Percentiles rank a stretch among this genome's conserved stretches.
phyloP scores from a whole-genome alignment of 352 stramenopile genomes.

The Proteromonas lacertae region DNA sequence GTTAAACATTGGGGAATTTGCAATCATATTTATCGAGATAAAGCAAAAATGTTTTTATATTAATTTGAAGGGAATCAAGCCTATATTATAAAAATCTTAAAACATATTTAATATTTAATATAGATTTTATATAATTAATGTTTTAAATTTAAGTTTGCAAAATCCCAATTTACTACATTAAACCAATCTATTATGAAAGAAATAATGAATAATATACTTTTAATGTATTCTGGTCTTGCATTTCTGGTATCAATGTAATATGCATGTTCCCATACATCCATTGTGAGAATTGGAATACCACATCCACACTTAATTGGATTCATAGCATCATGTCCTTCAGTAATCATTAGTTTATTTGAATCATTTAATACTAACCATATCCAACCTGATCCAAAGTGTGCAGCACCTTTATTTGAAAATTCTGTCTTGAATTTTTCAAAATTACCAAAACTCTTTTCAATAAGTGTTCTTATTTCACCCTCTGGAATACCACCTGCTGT shows the following conservation, averaged over 20 bases:
- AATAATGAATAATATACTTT: no score
- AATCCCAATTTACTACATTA: no score
- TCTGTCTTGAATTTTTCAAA: conserved; percentile 55
- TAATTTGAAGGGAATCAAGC: no score
- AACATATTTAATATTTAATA: no score
- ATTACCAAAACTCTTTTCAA: conserved; percentile 52
- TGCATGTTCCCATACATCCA: conserved; percentile 80
- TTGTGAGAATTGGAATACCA: conserved; percentile 69
- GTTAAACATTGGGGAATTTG: no score
- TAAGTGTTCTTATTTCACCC: conserved; percentile 38
- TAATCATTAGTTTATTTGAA: conserved; percentile 18
- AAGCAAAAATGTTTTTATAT: no score
- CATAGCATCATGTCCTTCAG: conserved; percentile 63
- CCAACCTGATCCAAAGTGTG: conserved; percentile 81
- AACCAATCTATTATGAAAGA: no score
- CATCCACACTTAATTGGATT: conserved; percentile 67
- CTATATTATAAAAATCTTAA: no score
- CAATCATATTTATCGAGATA: no score
- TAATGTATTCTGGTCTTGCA: no score
- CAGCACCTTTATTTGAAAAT: conserved; percentile 31
- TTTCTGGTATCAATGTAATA: conserved; percentile 4
- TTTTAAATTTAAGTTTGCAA: no score
- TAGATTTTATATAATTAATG: no score
- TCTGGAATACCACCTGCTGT: conserved; percentile 32
- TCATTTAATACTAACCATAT: conserved; percentile 52